Base-by-base conservation (phyloP, 2,329 filamentous ascomycete genomes). In the Beauveria medogensis region DNA sequence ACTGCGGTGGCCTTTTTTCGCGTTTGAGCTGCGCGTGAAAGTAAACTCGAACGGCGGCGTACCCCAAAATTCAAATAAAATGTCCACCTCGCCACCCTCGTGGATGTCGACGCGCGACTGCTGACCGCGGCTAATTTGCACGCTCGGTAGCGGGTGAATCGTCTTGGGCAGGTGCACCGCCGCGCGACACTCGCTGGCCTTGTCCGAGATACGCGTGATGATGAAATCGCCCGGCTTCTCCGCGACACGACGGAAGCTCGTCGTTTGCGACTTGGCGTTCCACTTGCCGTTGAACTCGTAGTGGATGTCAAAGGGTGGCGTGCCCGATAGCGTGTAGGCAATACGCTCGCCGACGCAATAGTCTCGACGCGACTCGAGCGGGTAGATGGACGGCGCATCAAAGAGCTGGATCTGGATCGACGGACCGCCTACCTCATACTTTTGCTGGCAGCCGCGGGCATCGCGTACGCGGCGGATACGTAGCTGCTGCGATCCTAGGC, bases 21-120 rank as follows among this genome's bases (percentile, higher is more conserved):
- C 87, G 71, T 96, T 96, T 50, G 91, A 91, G 74, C 89, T 94
- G 64, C 94, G 83, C 22, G 92, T 97, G 73, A 96, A 97, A 61
- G 93, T 97, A 71, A 97, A 99, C 75, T 97, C 94, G 69, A 99
- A 99, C 1, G 94, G 94, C 64, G 94, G 92, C 6, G 90, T 92
- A 61, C 95, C 94, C 78, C 90, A 92, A 75, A 99, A 99, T 69
- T 96, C 90, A 68, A 99, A 97, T 8, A 91, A 78, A 57, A 99
- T 92, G 71, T 97, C 91, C 1, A 94, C 92, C 71, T 95, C 90
- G 64, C 92, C 92, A 67, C 94, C 94, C 77, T 99, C 93, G 72
- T 97, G 95, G 64, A 99, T 99, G 71, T 97, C 94, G 41, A 95
- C 87, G 66, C 89, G 86, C 7, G 87, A 84, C 62, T 90, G 87